Evolutionary conservation across 2,329 filamentous ascomycete species (phyloP), one percentile per base, ranked within the genome.

Genomic region (Rhynchosporium secalis): DNA sequence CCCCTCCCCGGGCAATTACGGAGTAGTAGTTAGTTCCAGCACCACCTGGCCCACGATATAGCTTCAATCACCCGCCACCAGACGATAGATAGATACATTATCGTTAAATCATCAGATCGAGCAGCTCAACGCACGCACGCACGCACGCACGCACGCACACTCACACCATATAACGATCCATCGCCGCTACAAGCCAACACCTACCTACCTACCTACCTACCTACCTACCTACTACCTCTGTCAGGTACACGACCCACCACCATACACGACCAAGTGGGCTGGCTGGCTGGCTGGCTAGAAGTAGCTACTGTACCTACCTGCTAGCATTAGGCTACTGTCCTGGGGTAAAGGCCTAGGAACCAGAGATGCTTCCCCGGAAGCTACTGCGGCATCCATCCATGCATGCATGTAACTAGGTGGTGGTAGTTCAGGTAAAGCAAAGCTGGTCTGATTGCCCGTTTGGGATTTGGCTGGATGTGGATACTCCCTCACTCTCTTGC

Each of bases 331-430:
- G 41, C 13, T 43, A 20, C 20, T 43, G 20, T 13, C 3, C 12
- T 13, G 41, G 15, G 41, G 41, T 15, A 15, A 13, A 2, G 26
- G 52, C 41, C 62, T 66, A 65, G 65, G 63, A 63, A 67, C 26
- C 41, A 62, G 62, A 61, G 64, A 31, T 48, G 51, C 58, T 67
- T 68, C 66, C 68, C 66, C 66, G 65, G 68, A 65, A 62, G 63
- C 65, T 33, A 20, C 20, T 20, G 20, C 20, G 20, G 20, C 20
- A 20, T 20, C 20, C 20, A 20, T 20, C 20, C 20, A 33, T 6
- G 56, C 10, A 51, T 38, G 36, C 26, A 20, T 20, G 20, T 20
- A 1, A 20, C 20, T 20, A 20, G 20, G 20, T 20, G 20, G 20
- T 20, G 20, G 20, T 20, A 20, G 20, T 20, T 20, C 20, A 20